Evolutionary conservation across 1,284 basidiomycete genomes (phyloP).

Genomic region (Erythrobasidium hasegawianum): DNA sequence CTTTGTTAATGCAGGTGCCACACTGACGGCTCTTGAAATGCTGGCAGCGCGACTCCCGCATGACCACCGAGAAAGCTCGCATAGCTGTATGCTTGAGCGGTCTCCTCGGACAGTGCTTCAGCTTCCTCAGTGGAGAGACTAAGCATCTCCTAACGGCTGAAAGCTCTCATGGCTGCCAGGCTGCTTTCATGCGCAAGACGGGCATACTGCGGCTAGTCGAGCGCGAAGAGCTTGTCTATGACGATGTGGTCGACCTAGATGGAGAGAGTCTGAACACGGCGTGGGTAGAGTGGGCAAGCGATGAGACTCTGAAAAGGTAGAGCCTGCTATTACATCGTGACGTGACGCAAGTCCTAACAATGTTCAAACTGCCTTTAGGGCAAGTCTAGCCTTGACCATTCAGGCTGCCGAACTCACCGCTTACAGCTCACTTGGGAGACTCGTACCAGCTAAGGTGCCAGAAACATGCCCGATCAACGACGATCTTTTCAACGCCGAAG

Average conservation of each 20-base stretch:
- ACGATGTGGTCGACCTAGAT: background rate
- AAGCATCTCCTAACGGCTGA: background rate
- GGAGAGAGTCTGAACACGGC: background rate
- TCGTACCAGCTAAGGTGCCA: background rate
- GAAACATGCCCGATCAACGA: background rate
- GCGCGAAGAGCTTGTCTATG: background rate
- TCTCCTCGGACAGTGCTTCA: background rate
- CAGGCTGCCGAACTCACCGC: background rate
- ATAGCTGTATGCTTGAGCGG: background rate
- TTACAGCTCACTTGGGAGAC: background rate
- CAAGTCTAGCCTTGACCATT: background rate
- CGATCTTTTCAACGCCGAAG: background rate
- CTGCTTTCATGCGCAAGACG: background rate
- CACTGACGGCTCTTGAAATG: too few species aligned
- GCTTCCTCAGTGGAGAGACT: background rate
- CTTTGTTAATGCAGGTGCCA: background rate
- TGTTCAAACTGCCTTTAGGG: background rate
- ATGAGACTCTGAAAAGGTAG: background rate
- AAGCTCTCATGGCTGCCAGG: conserved; percentile 1
- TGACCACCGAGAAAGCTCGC: background rate
- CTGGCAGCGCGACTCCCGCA: background rate
- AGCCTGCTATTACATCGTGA: background rate
- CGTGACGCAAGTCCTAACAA: background rate
- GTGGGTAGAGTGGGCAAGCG: background rate
- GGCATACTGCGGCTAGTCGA: background rate